Evolutionary conservation across 441 rosid species (phyloP), one percentile per base, ranked within the genome.

Genomic region (Capsella rubella): DNA sequence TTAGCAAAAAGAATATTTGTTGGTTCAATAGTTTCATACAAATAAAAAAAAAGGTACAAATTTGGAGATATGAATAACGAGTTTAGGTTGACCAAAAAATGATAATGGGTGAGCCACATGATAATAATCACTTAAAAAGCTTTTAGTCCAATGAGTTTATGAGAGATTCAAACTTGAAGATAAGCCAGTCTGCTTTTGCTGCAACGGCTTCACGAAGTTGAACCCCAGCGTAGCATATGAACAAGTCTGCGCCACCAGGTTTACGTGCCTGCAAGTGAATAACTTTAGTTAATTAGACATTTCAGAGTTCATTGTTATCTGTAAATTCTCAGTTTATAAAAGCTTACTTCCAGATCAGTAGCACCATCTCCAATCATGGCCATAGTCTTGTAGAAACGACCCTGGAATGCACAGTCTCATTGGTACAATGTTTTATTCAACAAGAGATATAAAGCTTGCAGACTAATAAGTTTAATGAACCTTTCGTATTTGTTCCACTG

Each of bases 291-390:
- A 71, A 14, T 59, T 2, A 13, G 55, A 40, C 5, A 64, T 49
- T n/a, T 40, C 32, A 51, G 69, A 77, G 47, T 9, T 35, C 42
- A 18, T n/a, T 42, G 29, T 49, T 13, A 55, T 51, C 42, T 58
- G 63, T 51, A 63, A 47, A 29, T 25, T 56, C 46, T 45, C 43
- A 40, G 53, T 43, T 57, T 28, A 47, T 32, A 54, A 58, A 45
- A 47, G 66, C 74, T 53, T 58, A 92, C 99, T 92, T 95, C 98
- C 3, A 92, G 93, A 84, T 95, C 98, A 47, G 98, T 95, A 68
- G 97, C 96, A 56, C 99, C 99, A 75, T 95, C 99, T 37, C 99
- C 99, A 61, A 95, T 86, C 99, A 95, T 95, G 73, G 84, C 91
- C 79, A 95, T 69, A 25, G 83, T 67, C 85, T 87, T 86, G 86